These are phyloP conservation scores for Fraxinus pennsylvanica DNA, from an alignment of 257 asterid genomes.

Conservation along the genomic window DNA sequence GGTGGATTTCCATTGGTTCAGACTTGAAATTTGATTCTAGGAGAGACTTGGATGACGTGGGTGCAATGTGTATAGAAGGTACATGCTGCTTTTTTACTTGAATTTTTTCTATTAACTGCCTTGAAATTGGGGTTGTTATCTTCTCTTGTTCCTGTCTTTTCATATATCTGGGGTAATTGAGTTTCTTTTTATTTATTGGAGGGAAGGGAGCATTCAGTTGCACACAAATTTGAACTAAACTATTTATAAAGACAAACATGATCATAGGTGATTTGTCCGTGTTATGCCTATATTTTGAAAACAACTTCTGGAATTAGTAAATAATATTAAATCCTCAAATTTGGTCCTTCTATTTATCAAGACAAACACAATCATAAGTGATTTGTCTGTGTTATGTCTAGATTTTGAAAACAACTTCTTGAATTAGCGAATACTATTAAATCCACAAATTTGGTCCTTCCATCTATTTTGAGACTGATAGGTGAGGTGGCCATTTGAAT, in stretches of 20 bases:
- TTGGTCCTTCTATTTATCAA: neutral
- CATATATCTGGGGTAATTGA: neutral
- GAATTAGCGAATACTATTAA: constrained; percentile 3
- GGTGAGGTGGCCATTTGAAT: constrained; percentile 8
- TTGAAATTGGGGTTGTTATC: neutral
- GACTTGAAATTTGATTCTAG: constrained; percentile 94
- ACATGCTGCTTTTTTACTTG: constrained; percentile 25
- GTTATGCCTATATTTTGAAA: neutral
- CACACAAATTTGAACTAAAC: neutral
- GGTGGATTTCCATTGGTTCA: constrained; percentile 99
- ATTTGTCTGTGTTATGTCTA: neutral
- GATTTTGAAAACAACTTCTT: constrained; percentile 7
- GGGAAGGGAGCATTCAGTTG: neutral
- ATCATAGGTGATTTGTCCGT: neutral
- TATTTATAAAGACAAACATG: neutral
- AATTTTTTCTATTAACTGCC: constrained; percentile 1
- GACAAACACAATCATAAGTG: neutral
- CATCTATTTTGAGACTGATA: constrained; percentile 10
- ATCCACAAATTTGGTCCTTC: constrained; percentile 9
- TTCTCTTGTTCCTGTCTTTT: neutral
- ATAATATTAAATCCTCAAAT: constrained; percentile 7
- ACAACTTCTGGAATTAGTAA: constrained; percentile 12
- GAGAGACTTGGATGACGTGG: constrained; percentile 94
- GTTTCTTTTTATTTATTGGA: constrained; percentile 10
- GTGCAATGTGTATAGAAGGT: constrained; percentile 85